Base-by-base conservation (phyloP, 768 basidiomycete species). In the Phaeolepiota aurea region DNA sequence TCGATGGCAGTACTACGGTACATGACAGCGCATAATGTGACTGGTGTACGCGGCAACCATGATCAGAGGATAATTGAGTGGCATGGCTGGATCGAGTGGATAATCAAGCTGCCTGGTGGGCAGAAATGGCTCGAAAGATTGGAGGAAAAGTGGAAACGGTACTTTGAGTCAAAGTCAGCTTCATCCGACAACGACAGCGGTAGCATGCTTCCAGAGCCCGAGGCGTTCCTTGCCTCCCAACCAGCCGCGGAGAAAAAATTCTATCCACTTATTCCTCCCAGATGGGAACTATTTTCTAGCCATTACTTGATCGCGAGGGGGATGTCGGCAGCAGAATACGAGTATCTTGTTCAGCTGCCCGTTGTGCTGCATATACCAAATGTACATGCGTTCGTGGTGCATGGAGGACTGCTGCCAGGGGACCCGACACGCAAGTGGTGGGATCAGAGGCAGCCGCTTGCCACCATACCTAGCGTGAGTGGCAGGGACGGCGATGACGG, bases 1-100 rank as follows among this genome's bases (percentile, higher is more conserved):
- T 83, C 86, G 0, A 57, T 82, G 44, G 65, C 72, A 4, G 69
- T 85, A 14, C 61, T 94, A 5, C 58, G 66, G 4, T 87, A 74
- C 57, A 70, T 96, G 70, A 61, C 78, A 2, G 52, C 62, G 5
- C 56, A 82, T 50, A 74, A 77, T 38, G 66, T 89, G 32, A 72
- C 72, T 16, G 91, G 90, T 12, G 89, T 96, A 2, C 77, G 93
- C 20, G 93, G 94, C 0, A 98, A 98, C 56, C 89, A 97, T 54
- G 93, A 98, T 62, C 90, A 97, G 59, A 73, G 73, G 46, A 77
- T 92, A 32, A 72, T 97, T 33, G 86, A 94, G 62, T 96, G 93
- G 93, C 71, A 80, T 18, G 65, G 71, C 1, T 98, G 90, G 89
- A 72, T 87, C 38, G 68, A 83, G 13, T 94, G 89, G 88, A 77